phyloP scores from a whole-genome alignment of 2,329 filamentous ascomycete genomes.

The Ascochyta rabiei region DNA sequence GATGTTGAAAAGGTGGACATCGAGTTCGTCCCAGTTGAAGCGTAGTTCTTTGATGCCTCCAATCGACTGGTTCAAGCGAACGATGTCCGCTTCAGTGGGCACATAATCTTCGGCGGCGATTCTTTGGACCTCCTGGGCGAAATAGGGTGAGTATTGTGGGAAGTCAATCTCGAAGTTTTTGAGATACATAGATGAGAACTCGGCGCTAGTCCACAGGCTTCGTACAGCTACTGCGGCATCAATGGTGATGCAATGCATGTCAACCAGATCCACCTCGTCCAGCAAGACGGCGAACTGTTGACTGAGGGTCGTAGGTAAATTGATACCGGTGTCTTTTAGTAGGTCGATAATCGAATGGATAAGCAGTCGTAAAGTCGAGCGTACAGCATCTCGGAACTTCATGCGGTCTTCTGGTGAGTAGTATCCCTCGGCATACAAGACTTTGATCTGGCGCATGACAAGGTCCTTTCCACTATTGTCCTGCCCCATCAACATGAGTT shows the following conservation, averaged over 20 bases:
- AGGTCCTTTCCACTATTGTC: conserved; percentile 42
- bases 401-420: conserved; percentile 40
- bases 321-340: conserved; percentile 44
- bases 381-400: conserved; percentile 33
- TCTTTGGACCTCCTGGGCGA: conserved; percentile 34
- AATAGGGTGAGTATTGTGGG: conserved; percentile 44
- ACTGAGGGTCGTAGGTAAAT: conserved; percentile 31
- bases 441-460: conserved; percentile 46
- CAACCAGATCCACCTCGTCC: conserved; percentile 42
- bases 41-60: conserved; percentile 44
- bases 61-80: conserved; percentile 38
- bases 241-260: conserved; percentile 32
- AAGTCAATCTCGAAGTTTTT: conserved; percentile 47
- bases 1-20: conserved; percentile 46
- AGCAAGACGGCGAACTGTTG: conserved; percentile 42
- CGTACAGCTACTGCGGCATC: conserved; percentile 36
- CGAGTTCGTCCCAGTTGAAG: conserved; percentile 45
- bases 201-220: conserved; percentile 36
- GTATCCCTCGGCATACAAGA: conserved; percentile 44
- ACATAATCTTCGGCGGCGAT: conserved; percentile 38
- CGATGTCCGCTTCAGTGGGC: conserved; percentile 43
- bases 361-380: conserved; percentile 39
- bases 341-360: conserved; percentile 46
- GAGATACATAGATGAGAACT: conserved; percentile 42
- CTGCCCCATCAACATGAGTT: conserved; percentile 41